Evolutionary conservation across 306 rosid genomes (phyloP).

Genomic region (Vigna hirtella): DNA sequence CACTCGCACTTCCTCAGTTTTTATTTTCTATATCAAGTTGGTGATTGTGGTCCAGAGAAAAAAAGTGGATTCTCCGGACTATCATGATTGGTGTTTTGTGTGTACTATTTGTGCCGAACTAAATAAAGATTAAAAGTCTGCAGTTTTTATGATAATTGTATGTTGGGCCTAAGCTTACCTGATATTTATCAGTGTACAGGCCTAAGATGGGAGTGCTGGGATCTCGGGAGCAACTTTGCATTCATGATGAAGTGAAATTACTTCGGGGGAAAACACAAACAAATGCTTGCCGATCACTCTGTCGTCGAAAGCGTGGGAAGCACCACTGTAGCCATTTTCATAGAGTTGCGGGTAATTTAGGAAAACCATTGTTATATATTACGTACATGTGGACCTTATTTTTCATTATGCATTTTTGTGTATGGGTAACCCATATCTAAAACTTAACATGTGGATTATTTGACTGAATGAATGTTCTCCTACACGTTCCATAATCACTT

Average conservation of each 20-base stretch:
- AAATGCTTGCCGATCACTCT: constrained; percentile 72
- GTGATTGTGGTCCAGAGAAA: constrained; percentile 9
- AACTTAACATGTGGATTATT: background rate
- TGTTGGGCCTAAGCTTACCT: constrained; percentile 34
- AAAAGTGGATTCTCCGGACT: constrained; percentile 24
- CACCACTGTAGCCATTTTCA: constrained; percentile 59
- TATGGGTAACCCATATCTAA: background rate
- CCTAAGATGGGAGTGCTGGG: constrained; percentile 94
- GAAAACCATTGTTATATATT: constrained; percentile 4
- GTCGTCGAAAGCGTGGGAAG: constrained; percentile 65
- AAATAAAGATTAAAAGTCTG: background rate
- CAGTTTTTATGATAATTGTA: constrained; percentile 33
- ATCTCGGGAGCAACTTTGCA: constrained; percentile 95
- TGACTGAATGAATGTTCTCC: background rate
- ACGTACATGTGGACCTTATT: background rate
- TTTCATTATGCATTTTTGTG: constrained; percentile 10
- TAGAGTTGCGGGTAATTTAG: constrained; percentile 61
- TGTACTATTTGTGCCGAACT: constrained; percentile 12
- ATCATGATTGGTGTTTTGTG: constrained; percentile 33
- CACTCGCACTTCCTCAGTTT: constrained; percentile 3
- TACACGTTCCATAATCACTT: background rate
- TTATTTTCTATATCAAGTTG: constrained; percentile 29
- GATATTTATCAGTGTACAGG: constrained; percentile 55
- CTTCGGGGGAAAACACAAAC: constrained; percentile 81
- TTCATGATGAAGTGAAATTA: constrained; percentile 81